phyloP scores from a whole-genome alignment of 106 monocot species.

The Dioscorea dumetorum region DNA sequence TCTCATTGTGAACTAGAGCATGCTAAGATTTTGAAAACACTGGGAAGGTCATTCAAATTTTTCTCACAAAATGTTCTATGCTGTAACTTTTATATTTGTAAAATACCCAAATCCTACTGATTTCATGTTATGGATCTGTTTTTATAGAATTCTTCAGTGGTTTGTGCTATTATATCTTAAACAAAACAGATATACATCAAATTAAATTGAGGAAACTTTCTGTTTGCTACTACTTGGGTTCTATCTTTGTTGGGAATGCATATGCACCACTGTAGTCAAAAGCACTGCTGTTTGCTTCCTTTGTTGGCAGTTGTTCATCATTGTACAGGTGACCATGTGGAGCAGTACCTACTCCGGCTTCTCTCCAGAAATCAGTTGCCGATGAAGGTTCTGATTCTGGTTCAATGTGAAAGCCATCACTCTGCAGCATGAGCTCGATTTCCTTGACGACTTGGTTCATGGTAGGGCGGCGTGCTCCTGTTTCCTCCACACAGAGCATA shows the following conservation, averaged over 20 bases:
- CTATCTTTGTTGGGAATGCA: constrained; percentile 16
- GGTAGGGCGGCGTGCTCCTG: constrained; percentile 29
- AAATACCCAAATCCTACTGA: too few species aligned
- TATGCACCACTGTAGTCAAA: constrained; percentile 32
- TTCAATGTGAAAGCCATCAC: constrained; percentile 10
- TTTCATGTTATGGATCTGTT: too few species aligned
- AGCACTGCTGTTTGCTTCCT: constrained; percentile 18
- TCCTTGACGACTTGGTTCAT: constrained; percentile 79
- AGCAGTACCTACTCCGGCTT: not conserved
- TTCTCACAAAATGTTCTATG: too few species aligned
- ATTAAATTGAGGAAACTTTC: too few species aligned
- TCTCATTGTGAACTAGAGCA: not conserved
- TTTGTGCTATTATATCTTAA: too few species aligned
- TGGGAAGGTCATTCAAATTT: not conserved
- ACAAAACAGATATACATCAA: too few species aligned
- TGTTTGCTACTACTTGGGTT: constrained; percentile 24
- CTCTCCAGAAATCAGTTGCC: constrained; percentile 19
- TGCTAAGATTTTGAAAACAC: not conserved
- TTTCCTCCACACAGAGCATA: constrained; percentile 51
- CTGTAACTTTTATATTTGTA: too few species aligned
- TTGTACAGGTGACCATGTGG: constrained; percentile 21
- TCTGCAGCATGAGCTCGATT: constrained; percentile 35
- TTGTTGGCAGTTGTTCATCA: constrained; percentile 5
- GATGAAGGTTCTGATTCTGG: constrained; percentile 15
- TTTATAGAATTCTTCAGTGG: too few species aligned